phyloP scores from a whole-genome alignment of 2,329 filamentous ascomycete species.

The Berkeleyomyces basicola region DNA sequence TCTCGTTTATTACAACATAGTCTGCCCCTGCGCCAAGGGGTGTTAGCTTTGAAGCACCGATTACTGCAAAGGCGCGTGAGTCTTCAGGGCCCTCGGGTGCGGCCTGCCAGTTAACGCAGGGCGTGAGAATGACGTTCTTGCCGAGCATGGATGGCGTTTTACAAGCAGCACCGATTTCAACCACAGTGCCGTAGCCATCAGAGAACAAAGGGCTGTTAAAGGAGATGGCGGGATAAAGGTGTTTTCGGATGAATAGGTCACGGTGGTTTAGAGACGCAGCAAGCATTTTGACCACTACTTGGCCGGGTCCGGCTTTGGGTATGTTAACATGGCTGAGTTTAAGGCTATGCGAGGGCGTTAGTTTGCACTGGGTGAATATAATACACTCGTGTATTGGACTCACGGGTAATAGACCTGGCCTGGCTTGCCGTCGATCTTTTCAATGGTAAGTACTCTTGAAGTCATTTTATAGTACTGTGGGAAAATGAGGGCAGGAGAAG shows the following conservation, averaged over 20 bases:
- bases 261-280: conserved; percentile 85
- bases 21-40: conserved; percentile 57
- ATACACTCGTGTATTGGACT: conserved; percentile 17
- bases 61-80: conserved; percentile 39
- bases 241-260: conserved; percentile 84
- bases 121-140: conserved; percentile 63
- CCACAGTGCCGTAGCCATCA: conserved; percentile 66
- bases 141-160: conserved; percentile 27
- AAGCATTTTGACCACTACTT: conserved; percentile 60
- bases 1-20: conserved; percentile 48
- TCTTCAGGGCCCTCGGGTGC: conserved; percentile 59
- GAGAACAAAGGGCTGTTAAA: conserved; percentile 66
- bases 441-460: conserved; percentile 35
- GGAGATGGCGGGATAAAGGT: conserved; percentile 73
- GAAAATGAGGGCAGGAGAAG: conserved; percentile 7
- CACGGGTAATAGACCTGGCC: conserved; percentile 77
- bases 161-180: conserved; percentile 38
- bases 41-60: conserved; percentile 50
- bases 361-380: neutral
- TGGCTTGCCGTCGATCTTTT: conserved; percentile 63
- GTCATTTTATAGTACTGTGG: conserved; percentile 9
- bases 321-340: conserved; percentile 43
- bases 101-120: conserved; percentile 60
- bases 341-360: conserved; percentile 26
- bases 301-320: conserved; percentile 44